These are phyloP conservation scores for Spergularia azorica DNA, from an alignment of 179 eudicot genomes.

Conservation along the genomic window DNA sequence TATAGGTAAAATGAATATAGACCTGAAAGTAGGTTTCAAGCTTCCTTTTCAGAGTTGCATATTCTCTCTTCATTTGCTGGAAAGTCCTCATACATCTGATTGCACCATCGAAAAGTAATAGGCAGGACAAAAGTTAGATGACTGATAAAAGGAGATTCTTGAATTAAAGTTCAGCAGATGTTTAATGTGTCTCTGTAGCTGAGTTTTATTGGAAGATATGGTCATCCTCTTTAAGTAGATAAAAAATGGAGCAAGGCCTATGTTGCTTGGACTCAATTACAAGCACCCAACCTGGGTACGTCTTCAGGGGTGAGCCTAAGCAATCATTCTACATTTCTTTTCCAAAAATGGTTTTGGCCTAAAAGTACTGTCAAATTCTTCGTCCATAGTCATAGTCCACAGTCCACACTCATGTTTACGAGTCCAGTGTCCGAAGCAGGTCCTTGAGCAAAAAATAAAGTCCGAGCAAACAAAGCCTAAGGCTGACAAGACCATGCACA, in stretches of 20 bases:
- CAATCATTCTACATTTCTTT: no score
- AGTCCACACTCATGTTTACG: no score
- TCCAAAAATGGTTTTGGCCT: no score
- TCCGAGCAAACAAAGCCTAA: background rate
- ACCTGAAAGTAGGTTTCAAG: conserved; percentile 96
- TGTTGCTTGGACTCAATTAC: no score
- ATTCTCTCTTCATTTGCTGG: conserved; percentile 85
- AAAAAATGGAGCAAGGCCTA: background rate
- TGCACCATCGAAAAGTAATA: conserved; percentile 22
- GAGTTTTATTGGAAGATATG: conserved; percentile 9
- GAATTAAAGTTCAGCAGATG: conserved; percentile 9
- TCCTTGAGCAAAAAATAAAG: no score
- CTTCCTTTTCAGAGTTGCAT: conserved; percentile 72
- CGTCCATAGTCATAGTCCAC: no score
- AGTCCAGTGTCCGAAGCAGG: no score
- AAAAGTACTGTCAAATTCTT: no score
- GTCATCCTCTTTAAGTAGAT: conserved; percentile 12
- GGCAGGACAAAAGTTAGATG: conserved; percentile 15
- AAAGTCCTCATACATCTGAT: conserved; percentile 84
- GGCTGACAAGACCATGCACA: conserved; percentile 19
- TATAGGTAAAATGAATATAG: conserved; percentile 4
- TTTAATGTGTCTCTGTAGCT: background rate
- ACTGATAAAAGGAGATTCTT: conserved; percentile 6
- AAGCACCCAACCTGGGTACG: no score
- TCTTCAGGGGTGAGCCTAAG: no score